These are phyloP conservation scores for Magnolia changhungtana DNA, from an alignment of 164 flowering plant species.

Conservation along the genomic window DNA sequence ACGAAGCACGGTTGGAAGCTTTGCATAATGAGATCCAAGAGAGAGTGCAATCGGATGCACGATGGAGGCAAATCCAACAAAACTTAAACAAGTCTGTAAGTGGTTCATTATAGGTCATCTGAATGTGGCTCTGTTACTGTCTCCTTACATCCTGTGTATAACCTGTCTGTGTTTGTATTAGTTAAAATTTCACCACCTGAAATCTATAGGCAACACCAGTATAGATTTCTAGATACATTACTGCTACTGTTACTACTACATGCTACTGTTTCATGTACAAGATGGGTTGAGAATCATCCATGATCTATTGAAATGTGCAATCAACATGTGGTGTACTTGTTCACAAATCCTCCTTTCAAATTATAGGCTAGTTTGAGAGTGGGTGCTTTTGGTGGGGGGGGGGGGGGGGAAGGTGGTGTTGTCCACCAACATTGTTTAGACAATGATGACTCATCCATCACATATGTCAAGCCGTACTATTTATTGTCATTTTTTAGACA, in stretches of 20 bases:
- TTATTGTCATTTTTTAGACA: too few relatives aligned
- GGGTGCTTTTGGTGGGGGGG: too few relatives aligned
- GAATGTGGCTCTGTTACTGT: background rate
- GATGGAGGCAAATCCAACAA: slow-evolving; percentile 81
- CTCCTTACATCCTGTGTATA: background rate
- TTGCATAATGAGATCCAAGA: slow-evolving; percentile 75
- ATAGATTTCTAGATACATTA: background rate
- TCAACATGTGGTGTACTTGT: too few relatives aligned
- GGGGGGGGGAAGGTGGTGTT: too few relatives aligned
- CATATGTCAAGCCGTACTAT: too few relatives aligned
- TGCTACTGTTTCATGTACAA: too few relatives aligned
- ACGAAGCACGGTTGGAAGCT: slow-evolving; percentile 75
- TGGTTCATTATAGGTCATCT: slow-evolving; percentile 6
- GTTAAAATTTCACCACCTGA: background rate
- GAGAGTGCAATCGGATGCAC: slow-evolving; percentile 76
- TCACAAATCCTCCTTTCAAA: too few relatives aligned
- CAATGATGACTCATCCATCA: too few relatives aligned
- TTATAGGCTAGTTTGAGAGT: too few relatives aligned
- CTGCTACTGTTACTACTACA: background rate
- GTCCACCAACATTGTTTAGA: too few relatives aligned
- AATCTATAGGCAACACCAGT: background rate
- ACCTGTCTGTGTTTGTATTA: background rate
- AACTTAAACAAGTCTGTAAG: slow-evolving; percentile 63
- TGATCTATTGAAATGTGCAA: too few relatives aligned
- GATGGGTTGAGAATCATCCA: too few relatives aligned